Conservation (phyloP, 2,329 filamentous ascomycete species). For the Aureobasidium leucospermi region DNA sequence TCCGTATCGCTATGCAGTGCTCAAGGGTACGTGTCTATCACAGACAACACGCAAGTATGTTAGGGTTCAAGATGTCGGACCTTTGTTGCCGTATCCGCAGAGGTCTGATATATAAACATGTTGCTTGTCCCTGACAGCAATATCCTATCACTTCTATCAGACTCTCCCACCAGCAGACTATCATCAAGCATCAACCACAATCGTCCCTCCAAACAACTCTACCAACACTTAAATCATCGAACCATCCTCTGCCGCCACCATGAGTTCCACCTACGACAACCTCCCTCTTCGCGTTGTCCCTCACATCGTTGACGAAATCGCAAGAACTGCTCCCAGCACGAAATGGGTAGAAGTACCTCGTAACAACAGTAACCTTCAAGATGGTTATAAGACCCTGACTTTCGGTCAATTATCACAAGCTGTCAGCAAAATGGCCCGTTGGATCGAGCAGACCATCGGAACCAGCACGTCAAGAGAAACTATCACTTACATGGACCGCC, state of each 20-base stretch:
- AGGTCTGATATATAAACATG: conserved; percentile 6
- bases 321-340: background rate
- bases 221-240: background rate
- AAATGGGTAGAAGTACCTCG: conserved; percentile 9
- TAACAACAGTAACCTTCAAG: conserved; percentile 14
- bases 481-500: conserved; percentile 21
- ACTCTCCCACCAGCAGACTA: too few species aligned
- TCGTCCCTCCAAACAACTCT: background rate
- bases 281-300: background rate
- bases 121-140: background rate
- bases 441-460: conserved; percentile 18
- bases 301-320: conserved; percentile 8
- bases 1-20: background rate
- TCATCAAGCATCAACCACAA: background rate
- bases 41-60: background rate
- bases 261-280: conserved; percentile 1
- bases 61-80: background rate
- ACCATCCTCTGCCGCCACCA: background rate
- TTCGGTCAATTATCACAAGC: conserved; percentile 18
- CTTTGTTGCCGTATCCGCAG: background rate
- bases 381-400: conserved; percentile 19
- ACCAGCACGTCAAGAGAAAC: conserved; percentile 14
- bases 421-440: conserved; percentile 17
- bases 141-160: background rate
- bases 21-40: background rate